These are phyloP conservation scores for Colletotrichum sp. DNA, from an alignment of 2,329 filamentous ascomycete genomes.

Conservation along the genomic window DNA sequence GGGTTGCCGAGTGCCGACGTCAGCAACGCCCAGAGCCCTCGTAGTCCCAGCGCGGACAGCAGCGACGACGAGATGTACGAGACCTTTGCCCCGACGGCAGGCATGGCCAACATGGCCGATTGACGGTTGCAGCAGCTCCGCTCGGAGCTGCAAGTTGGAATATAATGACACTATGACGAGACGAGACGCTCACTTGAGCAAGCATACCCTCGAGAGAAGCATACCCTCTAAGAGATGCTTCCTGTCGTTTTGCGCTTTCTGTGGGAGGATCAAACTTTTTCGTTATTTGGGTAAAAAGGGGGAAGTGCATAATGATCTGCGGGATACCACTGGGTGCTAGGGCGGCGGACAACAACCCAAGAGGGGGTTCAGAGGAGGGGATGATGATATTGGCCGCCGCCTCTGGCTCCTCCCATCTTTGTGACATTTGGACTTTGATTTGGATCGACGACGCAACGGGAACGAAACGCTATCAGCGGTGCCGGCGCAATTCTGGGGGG, in stretches of 20 bases:
- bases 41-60: constrained; percentile 52
- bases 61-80: constrained; percentile 64
- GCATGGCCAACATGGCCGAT: constrained; percentile 34
- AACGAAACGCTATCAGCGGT: background rate
- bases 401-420: background rate
- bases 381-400: background rate
- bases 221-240: background rate
- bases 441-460: constrained; percentile 4
- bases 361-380: background rate
- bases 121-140: background rate
- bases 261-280: background rate
- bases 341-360: background rate
- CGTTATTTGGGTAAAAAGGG: background rate
- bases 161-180: background rate
- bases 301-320: constrained; percentile 11
- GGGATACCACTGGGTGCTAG: constrained; percentile 2
- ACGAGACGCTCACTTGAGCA: background rate
- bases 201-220: background rate
- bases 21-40: constrained; percentile 57
- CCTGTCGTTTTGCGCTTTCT: background rate
- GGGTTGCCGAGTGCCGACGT: constrained; percentile 51
- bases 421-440: constrained; percentile 9
- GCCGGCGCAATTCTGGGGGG: background rate
- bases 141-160: background rate
- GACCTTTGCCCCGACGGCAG: constrained; percentile 39